A percentile compares a stretch with the other conserved stretches of the same genome.
These are phyloP conservation scores for Penicillium flavigenum DNA, from an alignment of 495 filamentous ascomycete species.

Conservation along the genomic window DNA sequence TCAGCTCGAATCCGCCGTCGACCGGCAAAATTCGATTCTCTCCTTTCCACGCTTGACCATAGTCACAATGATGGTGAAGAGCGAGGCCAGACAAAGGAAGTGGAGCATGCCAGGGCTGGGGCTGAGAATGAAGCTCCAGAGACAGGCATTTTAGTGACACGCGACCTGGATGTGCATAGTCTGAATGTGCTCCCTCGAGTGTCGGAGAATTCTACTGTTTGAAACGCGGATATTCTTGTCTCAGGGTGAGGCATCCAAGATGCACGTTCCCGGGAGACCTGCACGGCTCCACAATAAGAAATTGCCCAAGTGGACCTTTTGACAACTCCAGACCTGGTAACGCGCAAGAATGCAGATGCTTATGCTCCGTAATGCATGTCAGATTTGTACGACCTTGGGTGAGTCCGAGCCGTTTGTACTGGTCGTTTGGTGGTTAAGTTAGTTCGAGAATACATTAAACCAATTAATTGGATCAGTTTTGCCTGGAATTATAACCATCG, in stretches of 20 bases:
- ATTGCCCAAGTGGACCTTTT: background rate
- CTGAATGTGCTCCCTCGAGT: background rate
- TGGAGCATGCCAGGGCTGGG: background rate
- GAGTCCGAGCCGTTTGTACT: background rate
- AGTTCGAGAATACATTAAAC: background rate
- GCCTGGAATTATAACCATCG: background rate
- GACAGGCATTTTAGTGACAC: slow-evolving; percentile 7
- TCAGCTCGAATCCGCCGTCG: slow-evolving; percentile 1
- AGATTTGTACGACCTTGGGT: background rate
- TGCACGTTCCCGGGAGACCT: slow-evolving; percentile 3
- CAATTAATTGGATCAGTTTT: background rate
- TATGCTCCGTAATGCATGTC: slow-evolving; percentile 7
- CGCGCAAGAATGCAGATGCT: background rate
- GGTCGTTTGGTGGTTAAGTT: background rate
- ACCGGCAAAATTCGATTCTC: background rate
- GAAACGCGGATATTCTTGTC: background rate
- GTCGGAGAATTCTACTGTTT: background rate
- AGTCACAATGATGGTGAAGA: slow-evolving; percentile 1
- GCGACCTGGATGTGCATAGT: slow-evolving; percentile 7
- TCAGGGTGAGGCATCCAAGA: background rate
- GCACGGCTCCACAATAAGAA: background rate
- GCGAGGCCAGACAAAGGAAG: background rate
- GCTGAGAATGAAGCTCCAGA: background rate
- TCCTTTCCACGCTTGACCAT: slow-evolving; percentile 1
- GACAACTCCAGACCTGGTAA: background rate